Base-by-base conservation (phyloP, 352 stramenopile species). In the Labyrinthula sp. region DNA sequence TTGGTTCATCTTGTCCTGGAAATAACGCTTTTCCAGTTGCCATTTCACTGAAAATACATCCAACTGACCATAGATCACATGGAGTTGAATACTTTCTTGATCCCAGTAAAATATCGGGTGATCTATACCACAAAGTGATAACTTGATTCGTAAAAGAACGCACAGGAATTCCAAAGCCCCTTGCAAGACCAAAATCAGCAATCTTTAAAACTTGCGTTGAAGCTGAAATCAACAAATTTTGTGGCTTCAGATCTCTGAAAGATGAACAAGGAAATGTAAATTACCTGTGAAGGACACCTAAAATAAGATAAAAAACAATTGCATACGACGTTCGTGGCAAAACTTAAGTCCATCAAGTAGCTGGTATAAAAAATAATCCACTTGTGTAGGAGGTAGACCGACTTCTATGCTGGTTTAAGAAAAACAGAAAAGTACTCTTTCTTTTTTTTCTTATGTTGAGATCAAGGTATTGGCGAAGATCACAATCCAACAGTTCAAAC, bases 381-480 rank as follows among this genome's bases (percentile, higher is more conserved):
- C 43, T 48, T 48, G 20, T n/a, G 6, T 27, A 31, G 34, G 15
- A 38, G 47, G 18, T 38, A 24, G 65, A 94, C 82, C 77, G 93
- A 90, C 61, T 75, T 83, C 18, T 70, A 73, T 65, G 96, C 95
- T 20, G 96, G 68, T 61, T 97, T 87, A 34, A 87, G 79, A 60
- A 96, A 87, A 47, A 97, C 80, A 54, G 95, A 95, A 71, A 97
- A 87, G 59, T 97, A 96, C 3, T 96, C 83, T 23, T 97, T 20
- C 21, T 25, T 46, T 10, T 1, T 38, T 14, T 14, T 38, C 21
- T 10, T 45, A 1, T 29, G 14, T 2, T 23, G 15, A 37, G 17
- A 64, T 93, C 81, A 75, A 94, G 89, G 61, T 75, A 83, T 18
- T 69, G 72, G 65, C 96, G 95, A 20, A 98, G 68, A 61, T 97